Percentiles rank a stretch among this genome's conserved stretches.
Conservation (phyloP, 2,329 filamentous ascomycete genomes). For the Basipetospora chlamydospora region DNA sequence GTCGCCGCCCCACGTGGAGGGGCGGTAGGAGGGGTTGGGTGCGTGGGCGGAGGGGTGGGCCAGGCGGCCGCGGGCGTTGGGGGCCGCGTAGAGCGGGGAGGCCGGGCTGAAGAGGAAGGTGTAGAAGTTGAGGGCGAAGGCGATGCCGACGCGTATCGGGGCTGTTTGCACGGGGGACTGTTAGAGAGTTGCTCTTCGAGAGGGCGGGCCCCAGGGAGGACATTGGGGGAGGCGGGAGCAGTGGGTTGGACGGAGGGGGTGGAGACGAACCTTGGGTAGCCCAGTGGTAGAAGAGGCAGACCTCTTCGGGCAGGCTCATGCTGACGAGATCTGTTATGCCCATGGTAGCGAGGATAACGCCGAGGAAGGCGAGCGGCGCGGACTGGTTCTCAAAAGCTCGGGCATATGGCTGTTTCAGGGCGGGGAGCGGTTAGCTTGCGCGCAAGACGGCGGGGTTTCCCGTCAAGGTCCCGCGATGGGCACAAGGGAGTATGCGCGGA, state of each 20-base stretch:
- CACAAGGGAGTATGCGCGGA: not conserved
- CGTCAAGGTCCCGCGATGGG: too few relatives aligned
- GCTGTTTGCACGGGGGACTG: conserved; percentile 19
- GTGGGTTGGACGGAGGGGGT: conserved; percentile 24
- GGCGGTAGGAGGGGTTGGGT: conserved; percentile 20
- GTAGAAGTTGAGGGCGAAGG: conserved; percentile 48
- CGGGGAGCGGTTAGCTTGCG: not conserved
- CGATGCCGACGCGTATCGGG: conserved; percentile 50
- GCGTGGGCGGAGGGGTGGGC: conserved; percentile 20
- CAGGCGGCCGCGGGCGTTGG: conserved; percentile 16
- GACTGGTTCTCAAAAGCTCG: conserved; percentile 50
- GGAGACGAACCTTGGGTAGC: conserved; percentile 44
- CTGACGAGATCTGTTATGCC: conserved; percentile 52
- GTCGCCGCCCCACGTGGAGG: conserved; percentile 40
- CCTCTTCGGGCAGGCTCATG: conserved; percentile 53
- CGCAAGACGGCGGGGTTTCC: too few relatives aligned
- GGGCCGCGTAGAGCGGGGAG: conserved; percentile 29
- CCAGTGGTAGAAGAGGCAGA: conserved; percentile 50
- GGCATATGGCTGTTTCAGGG: conserved; percentile 45
- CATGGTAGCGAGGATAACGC: conserved; percentile 47
- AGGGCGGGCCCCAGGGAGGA: too few relatives aligned
- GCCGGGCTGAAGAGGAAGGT: conserved; percentile 44
- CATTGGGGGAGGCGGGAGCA: too few relatives aligned
- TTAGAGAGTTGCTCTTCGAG: conserved; percentile 5
- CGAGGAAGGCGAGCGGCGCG: conserved; percentile 59